These are phyloP conservation scores for Sclerotinia minor DNA, from an alignment of 2,329 filamentous ascomycete species.

Conservation along the genomic window DNA sequence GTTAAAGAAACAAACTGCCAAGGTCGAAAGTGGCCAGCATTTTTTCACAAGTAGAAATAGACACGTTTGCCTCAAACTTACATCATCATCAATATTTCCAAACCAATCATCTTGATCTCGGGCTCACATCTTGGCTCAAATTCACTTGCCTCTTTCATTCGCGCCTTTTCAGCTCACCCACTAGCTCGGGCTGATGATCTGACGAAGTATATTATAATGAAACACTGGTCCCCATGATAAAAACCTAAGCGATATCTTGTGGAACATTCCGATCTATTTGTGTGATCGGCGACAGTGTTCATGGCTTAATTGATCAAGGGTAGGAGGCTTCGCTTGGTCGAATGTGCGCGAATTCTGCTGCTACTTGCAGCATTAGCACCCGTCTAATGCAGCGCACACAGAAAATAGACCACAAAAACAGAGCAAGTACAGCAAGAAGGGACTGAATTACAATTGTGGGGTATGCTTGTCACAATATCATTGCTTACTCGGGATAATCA, in stretches of 20 bases:
- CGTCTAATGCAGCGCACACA: neutral
- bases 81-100: slow-evolving; percentile 6
- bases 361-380: neutral
- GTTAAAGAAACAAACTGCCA: neutral
- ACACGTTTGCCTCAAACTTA: slow-evolving; percentile 11
- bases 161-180: slow-evolving; percentile 11
- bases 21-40: slow-evolving; percentile 1
- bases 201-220: slow-evolving; percentile 12
- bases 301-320: slow-evolving; percentile 14
- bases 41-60: slow-evolving; percentile 8
- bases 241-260: neutral
- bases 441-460: neutral
- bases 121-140: slow-evolving; percentile 1
- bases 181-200: slow-evolving; percentile 10
- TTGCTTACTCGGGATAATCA: neutral
- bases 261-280: neutral
- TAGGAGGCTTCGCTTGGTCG: neutral
- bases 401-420: neutral
- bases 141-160: neutral
- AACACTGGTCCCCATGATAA: neutral
- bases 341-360: slow-evolving; percentile 1
- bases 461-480: neutral
- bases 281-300: slow-evolving; percentile 10
- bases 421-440: slow-evolving; percentile 4
- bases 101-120: slow-evolving; percentile 7